These are phyloP conservation scores for Rhamnella rubrinervis DNA, from an alignment of 331 rosid genomes.

Conservation along the genomic window DNA sequence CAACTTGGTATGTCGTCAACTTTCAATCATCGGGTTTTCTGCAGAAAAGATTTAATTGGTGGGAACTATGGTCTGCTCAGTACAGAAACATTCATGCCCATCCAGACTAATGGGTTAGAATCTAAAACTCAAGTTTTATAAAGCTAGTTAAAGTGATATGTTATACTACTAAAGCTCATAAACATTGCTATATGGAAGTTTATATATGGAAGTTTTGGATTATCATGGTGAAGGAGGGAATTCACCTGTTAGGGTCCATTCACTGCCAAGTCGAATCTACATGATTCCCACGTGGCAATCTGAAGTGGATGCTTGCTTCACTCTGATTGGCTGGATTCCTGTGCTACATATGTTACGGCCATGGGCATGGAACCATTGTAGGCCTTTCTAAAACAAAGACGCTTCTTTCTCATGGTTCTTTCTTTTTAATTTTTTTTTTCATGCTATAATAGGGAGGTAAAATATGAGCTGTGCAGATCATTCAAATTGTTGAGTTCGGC, in stretches of 20 bases:
- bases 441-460: constrained; percentile 53
- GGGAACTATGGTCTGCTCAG: constrained; percentile 71
- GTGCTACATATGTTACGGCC: too few relatives aligned
- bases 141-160: too few relatives aligned
- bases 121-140: neutral
- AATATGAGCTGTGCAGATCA: constrained; percentile 11
- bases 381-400: too few relatives aligned
- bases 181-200: too few relatives aligned
- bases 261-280: constrained; percentile 16
- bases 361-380: too few relatives aligned
- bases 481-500: constrained; percentile 15
- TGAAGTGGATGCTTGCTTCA: constrained; percentile 8
- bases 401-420: too few relatives aligned
- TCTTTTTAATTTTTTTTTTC: too few relatives aligned
- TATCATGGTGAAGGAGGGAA: too few relatives aligned
- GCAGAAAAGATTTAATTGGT: constrained; percentile 66
- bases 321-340: constrained; percentile 9
- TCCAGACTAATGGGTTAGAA: constrained; percentile 66
- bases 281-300: constrained; percentile 11
- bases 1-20: constrained; percentile 68
- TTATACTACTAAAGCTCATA: too few relatives aligned
- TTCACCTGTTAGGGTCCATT: neutral
- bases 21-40: constrained; percentile 50
- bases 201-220: too few relatives aligned
- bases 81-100: constrained; percentile 62